Evolutionary conservation across 2,329 filamentous ascomycete genomes (phyloP).

Genomic region (Colletotrichum tropicicola): DNA sequence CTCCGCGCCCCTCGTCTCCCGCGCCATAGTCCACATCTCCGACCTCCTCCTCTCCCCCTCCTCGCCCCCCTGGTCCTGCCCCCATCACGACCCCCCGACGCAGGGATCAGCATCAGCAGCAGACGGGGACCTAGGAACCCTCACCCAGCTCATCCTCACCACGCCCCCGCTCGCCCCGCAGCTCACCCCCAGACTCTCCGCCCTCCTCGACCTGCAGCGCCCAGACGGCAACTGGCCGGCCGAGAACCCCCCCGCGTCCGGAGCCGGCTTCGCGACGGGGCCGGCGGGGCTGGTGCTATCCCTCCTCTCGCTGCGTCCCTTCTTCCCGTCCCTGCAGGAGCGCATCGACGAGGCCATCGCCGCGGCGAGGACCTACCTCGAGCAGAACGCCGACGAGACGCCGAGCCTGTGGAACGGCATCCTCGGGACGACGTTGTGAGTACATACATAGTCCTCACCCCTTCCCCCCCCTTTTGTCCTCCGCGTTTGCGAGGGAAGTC

Average conservation of each 20-base stretch:
- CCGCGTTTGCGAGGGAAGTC: not conserved
- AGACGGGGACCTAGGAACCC: conserved; percentile 75
- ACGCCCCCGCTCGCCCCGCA: conserved; percentile 61
- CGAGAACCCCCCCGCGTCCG: conserved; percentile 60
- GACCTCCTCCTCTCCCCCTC: conserved; percentile 62
- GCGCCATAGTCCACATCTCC: conserved; percentile 64
- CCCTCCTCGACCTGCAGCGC: conserved; percentile 67
- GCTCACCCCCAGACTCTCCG: conserved; percentile 61
- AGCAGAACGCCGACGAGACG: conserved; percentile 58
- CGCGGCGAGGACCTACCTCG: conserved; percentile 59
- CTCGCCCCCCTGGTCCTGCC: conserved; percentile 33
- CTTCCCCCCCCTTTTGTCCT: not conserved
- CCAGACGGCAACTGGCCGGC: conserved; percentile 72
- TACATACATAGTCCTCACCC: too few relatives aligned
- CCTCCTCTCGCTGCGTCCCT: conserved; percentile 61
- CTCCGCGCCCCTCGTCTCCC: conserved; percentile 57
- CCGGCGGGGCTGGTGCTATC: conserved; percentile 70
- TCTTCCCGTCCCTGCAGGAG: conserved; percentile 62
- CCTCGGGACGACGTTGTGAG: conserved; percentile 69
- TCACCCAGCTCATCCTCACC: conserved; percentile 73
- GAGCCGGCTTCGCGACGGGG: conserved; percentile 75
- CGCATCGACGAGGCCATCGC: conserved; percentile 62
- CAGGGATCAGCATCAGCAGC: conserved; percentile 54
- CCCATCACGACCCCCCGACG: conserved; percentile 61
- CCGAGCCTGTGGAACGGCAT: conserved; percentile 74